Evolutionary conservation across 129 eudicot genomes (phyloP).

Genomic region (Mikania micrantha): DNA sequence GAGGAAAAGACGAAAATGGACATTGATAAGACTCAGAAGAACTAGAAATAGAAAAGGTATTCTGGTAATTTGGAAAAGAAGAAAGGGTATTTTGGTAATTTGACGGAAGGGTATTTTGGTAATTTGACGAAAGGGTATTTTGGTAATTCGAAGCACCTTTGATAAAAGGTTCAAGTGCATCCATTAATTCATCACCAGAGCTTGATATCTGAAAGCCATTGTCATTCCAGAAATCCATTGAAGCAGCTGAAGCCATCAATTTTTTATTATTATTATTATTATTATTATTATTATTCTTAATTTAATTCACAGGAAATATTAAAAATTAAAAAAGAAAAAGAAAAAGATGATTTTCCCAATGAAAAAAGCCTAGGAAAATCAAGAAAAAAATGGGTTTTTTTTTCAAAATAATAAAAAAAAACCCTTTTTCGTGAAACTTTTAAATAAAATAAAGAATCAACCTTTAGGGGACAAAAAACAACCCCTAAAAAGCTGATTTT

Average conservation of each 20-base stretch:
- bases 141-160: conserved; percentile 37
- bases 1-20: conserved; percentile 18
- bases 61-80: no score
- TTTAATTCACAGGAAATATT: background rate
- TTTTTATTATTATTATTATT: no score
- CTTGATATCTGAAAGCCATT: conserved; percentile 20
- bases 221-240: conserved; percentile 56
- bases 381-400: conserved; percentile 11
- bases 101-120: conserved; percentile 27
- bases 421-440: conserved; percentile 1
- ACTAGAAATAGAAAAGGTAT: no score
- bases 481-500: conserved; percentile 41
- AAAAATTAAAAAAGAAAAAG: background rate
- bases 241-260: conserved; percentile 48
- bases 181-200: conserved; percentile 57
- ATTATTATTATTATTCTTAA: background rate
- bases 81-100: conserved; percentile 30
- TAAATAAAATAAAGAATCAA: background rate
- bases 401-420: conserved; percentile 21
- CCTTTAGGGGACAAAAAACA: conserved; percentile 61
- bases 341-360: conserved; percentile 23
- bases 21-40: conserved; percentile 22
- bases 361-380: conserved; percentile 19
- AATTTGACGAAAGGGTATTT: no score
- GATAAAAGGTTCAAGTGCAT: conserved; percentile 82